A percentile compares a stretch with the other conserved stretches of the same genome.
phyloP scores from a whole-genome alignment of 495 filamentous ascomycete genomes.

The Penicillium egyptiacum region DNA sequence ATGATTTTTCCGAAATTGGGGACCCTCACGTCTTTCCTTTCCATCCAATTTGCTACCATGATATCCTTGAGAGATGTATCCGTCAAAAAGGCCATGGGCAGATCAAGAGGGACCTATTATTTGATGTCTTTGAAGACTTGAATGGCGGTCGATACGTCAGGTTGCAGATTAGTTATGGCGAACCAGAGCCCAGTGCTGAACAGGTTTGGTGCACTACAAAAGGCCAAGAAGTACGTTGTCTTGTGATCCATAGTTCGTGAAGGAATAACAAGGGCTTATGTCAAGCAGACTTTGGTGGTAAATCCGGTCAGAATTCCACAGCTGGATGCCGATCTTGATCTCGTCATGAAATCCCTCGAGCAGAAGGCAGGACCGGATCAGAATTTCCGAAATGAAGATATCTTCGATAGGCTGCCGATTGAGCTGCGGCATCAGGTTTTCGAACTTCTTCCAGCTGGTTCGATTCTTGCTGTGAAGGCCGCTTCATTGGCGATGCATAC shows the following conservation, averaged over 20 bases:
- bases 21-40: neutral
- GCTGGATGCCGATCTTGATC: neutral
- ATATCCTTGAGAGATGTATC: neutral
- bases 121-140: neutral
- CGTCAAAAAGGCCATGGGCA: neutral
- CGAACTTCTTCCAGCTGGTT: neutral
- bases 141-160: neutral
- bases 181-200: neutral
- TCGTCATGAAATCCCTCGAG: neutral
- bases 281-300: neutral
- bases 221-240: neutral
- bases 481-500: neutral
- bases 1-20: neutral
- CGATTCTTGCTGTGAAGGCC: neutral
- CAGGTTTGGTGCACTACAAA: neutral
- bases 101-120: neutral
- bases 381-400: neutral
- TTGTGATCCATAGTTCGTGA: neutral
- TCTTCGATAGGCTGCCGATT: neutral
- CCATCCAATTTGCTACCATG: neutral
- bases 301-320: neutral
- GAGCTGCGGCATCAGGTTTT: neutral
- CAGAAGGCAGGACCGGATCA: neutral
- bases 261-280: neutral
- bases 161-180: neutral